phyloP scores from a whole-genome alignment of 73 alveolate genomes.

The Tetrahymena thermophila region DNA sequence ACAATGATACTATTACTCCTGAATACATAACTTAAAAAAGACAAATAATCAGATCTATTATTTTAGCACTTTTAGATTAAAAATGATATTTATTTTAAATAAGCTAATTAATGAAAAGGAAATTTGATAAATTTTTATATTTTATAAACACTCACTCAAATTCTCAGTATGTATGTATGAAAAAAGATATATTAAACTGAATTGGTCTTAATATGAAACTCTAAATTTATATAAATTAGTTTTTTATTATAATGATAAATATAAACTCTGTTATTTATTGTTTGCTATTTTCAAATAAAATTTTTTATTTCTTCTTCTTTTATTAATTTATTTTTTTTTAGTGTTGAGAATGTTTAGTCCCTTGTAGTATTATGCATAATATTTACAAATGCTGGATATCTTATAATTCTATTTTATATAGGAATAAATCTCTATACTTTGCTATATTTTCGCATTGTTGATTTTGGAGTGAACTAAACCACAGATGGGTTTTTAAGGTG shows the following conservation, averaged over 20 bases:
- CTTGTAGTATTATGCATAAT: neutral
- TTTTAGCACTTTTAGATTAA: neutral
- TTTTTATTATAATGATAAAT: too few species aligned
- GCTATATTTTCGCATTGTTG: neutral
- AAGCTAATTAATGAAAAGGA: too few species aligned
- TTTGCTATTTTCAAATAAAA: neutral
- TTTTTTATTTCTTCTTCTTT: neutral
- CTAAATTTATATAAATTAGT: too few species aligned
- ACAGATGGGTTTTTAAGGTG: neutral
- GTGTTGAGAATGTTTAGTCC: neutral
- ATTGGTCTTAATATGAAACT: too few species aligned
- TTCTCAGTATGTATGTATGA: too few species aligned
- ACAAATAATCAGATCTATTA: neutral
- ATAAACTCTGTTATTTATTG: too few species aligned
- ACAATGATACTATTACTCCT: neutral
- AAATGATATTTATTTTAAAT: neutral
- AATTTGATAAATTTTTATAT: too few species aligned
- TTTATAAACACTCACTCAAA: too few species aligned
- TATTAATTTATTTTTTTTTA: neutral
- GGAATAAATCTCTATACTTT: neutral
- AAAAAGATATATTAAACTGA: too few species aligned
- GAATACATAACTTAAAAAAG: neutral
- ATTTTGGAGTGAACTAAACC: neutral
- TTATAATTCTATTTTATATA: neutral
- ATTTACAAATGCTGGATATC: neutral